These are phyloP conservation scores for Aureobasidium sp. DNA, from an alignment of 2,329 filamentous ascomycete species.

Conservation along the genomic window DNA sequence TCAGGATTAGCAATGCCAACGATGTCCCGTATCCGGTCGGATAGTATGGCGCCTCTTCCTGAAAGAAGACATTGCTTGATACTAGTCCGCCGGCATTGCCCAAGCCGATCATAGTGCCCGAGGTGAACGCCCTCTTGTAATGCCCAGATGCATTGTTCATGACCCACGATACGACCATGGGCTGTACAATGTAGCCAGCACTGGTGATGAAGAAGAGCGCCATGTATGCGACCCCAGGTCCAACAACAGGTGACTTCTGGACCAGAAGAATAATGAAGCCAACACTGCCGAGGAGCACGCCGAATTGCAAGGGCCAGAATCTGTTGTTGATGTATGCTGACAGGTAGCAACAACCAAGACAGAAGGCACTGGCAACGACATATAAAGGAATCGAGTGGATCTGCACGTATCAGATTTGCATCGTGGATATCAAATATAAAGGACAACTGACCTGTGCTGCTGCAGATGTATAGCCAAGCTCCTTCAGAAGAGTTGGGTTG, in stretches of 20 bases:
- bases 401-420: not conserved
- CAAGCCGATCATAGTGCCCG: constrained; percentile 46
- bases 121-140: constrained; percentile 48
- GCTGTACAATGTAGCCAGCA: constrained; percentile 50
- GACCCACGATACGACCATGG: constrained; percentile 51
- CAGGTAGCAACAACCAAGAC: constrained; percentile 37
- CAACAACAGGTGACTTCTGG: constrained; percentile 30
- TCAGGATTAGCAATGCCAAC: constrained; percentile 43
- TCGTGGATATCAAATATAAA: not conserved
- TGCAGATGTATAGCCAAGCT: constrained; percentile 36
- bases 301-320: constrained; percentile 48
- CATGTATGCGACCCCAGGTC: constrained; percentile 45
- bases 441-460: constrained; percentile 27
- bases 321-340: constrained; percentile 48
- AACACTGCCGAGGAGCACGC: constrained; percentile 43
- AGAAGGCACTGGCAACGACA: constrained; percentile 34
- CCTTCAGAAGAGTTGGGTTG: constrained; percentile 36
- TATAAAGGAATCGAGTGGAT: constrained; percentile 35
- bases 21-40: constrained; percentile 41
- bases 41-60: constrained; percentile 37
- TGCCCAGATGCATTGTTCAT: constrained; percentile 52
- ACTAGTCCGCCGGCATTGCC: constrained; percentile 48
- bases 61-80: constrained; percentile 46
- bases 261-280: constrained; percentile 52
- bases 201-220: constrained; percentile 49